Base-by-base conservation (phyloP, 176 grass and related monocot genomes). In the Musa beccarii region DNA sequence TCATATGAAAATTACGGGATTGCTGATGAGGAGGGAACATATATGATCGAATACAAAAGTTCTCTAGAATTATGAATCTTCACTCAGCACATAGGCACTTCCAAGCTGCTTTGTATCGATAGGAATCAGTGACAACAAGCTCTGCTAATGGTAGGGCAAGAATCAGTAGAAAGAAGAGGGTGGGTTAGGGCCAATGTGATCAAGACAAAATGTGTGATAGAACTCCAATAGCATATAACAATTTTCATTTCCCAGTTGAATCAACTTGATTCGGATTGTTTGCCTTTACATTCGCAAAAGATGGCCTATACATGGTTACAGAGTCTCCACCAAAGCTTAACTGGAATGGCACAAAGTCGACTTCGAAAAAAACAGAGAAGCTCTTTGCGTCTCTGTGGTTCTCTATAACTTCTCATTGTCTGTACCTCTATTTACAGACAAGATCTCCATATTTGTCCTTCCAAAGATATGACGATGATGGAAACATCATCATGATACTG, bases 361-460 rank as follows among this genome's bases (percentile, higher is more conserved):
- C 34, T 51, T 70, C 43, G 19, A 51, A 68, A 67, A 70, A 70
- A 70, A 51, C 68, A 70, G 68, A 70, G 16, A 70, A 70, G 43
- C 34, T 20, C 1, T 70, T 51, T 19, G 43, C 80, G 59, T 78
- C 80, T 80, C 69, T 83, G 77, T 87, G 82, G 79, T 68, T 80
- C 81, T 79, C 78, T 90, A 54, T 70, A 79, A 17, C 67, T 85
- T 50, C 28, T 43, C 70, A 5, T 76, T 82, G 86, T 64, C 64
- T 83, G 54, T 56, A 80, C 82, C 51, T 68, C 34, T 91, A 93
- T 94, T 91, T 99, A 99, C 90, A 93, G 79, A 26, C 82, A 91
- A 5, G 90, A 99, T 66, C 88, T 94, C 95, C 95, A 99, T 70
- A 99, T 99, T 83, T 84, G 88, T 65, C 95, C 95, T 80, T 99